These are phyloP conservation scores for Coniosporium uncinatum DNA, from an alignment of 2,329 filamentous ascomycete genomes.

Conservation along the genomic window DNA sequence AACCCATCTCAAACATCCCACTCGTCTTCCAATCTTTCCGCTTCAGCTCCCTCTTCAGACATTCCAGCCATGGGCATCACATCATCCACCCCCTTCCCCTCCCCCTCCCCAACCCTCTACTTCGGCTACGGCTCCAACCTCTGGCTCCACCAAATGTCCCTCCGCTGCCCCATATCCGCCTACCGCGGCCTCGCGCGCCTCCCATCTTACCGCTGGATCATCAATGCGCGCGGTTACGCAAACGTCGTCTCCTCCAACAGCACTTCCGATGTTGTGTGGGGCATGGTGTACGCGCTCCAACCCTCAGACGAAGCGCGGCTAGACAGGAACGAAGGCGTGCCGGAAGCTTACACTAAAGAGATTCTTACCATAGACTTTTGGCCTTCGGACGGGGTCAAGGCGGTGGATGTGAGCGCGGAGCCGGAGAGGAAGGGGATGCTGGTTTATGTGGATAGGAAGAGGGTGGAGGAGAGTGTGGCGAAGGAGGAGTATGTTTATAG, in stretches of 20 bases:
- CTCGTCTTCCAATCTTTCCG: too few relatives aligned
- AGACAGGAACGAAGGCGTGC: slow-evolving; percentile 54
- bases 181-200: slow-evolving; percentile 54
- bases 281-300: slow-evolving; percentile 22
- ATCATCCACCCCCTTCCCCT: neutral
- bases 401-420: slow-evolving; percentile 15
- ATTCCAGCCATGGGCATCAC: neutral
- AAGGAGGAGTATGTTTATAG: slow-evolving; percentile 53
- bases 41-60: too few relatives aligned
- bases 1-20: too few relatives aligned
- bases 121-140: slow-evolving; percentile 71
- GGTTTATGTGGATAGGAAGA: slow-evolving; percentile 52
- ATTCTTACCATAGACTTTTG: slow-evolving; percentile 37
- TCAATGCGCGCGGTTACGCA: slow-evolving; percentile 62
- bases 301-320: slow-evolving; percentile 19
- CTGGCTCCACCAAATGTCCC: slow-evolving; percentile 57
- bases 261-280: slow-evolving; percentile 18
- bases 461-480: slow-evolving; percentile 32
- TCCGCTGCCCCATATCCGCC: slow-evolving; percentile 50
- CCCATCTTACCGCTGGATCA: slow-evolving; percentile 55
- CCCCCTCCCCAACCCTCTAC: slow-evolving; percentile 42
- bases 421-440: slow-evolving; percentile 32
- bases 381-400: slow-evolving; percentile 10
- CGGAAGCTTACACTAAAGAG: slow-evolving; percentile 52
- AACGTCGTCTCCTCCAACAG: slow-evolving; percentile 46